Base-by-base conservation (phyloP, 345 rosid species). In the Lagerstroemia speciosa region DNA sequence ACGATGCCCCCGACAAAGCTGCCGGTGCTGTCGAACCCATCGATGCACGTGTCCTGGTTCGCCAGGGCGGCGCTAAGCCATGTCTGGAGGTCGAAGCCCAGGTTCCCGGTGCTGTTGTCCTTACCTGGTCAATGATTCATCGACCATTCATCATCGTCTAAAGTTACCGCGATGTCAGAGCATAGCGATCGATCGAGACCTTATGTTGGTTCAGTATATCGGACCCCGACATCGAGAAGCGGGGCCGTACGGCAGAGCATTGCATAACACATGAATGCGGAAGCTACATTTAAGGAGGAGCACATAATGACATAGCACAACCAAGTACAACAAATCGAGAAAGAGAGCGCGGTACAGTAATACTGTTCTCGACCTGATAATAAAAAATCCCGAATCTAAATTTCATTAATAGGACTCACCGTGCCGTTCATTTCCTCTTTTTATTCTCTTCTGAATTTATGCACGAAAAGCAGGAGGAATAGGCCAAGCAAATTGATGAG, bases 31-130 rank as follows among this genome's bases (percentile, higher is more conserved):
- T 81, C 96, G 73, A 79, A 86, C 30, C 94, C 97, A 15, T 93
- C 96, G 2, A 78, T 78, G 79, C 98, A 93, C 30, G 98, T 93
- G 76, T 86, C 89, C 62, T 87, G 89, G 68, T 91, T 83, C 17
- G 84, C 75, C 36, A 93, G 80, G 41, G 97, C 87, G 19, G 97
- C 98, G 61, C 96, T 85, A 36, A 93, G 80, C 83, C 93, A 93
- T 62, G 94, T 80, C 74, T 79, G 79, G 34, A 89, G 70, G 74
- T 93, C 97, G n/a, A 81, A 84, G 67, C 83, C 78, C 63, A 87
- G 72, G 70, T 91, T 83, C 1, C 83, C 87, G 17, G 91, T 86
- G 69, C 96, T 81, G 72, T 89, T 85, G 69, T 84, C 76, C 66
- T 85, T 85, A 37, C 91, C 97, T 86, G 81, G 40, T 17, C 29